Conservation (phyloP, 192 early-diverging fungal genomes). For the Umbelopsis ramanniana region DNA sequence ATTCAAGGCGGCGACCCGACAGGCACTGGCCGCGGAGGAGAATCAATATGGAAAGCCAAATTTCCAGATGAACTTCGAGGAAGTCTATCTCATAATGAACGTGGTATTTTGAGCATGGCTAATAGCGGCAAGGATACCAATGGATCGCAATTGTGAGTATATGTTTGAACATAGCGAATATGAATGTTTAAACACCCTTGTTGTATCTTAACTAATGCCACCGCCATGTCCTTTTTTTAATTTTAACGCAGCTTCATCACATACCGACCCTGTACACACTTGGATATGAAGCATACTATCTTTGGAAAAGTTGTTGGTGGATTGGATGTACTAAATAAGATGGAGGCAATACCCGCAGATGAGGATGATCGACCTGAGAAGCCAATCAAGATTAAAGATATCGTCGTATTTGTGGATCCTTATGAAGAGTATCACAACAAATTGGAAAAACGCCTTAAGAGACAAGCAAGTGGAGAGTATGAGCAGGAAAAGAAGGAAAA, state of each 20-base stretch:
- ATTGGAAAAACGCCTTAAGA: constrained; percentile 65
- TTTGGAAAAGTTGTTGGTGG: constrained; percentile 96
- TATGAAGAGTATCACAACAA: constrained; percentile 76
- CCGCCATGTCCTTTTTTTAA: background rate
- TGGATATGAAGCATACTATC: constrained; percentile 88
- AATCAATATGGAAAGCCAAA: constrained; percentile 67
- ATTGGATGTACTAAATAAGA: constrained; percentile 74
- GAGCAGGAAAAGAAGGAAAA: constrained; percentile 39
- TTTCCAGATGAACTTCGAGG: constrained; percentile 74
- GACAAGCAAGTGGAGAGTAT: constrained; percentile 48
- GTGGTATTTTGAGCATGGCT: constrained; percentile 94
- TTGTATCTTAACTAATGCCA: background rate
- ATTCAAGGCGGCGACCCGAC: constrained; percentile 98
- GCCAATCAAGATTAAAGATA: constrained; percentile 76
- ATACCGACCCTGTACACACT: constrained; percentile 64
- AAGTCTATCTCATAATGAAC: constrained; percentile 73
- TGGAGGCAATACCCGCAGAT: constrained; percentile 78
- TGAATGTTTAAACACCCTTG: background rate
- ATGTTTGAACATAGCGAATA: background rate
- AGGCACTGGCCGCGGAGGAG: constrained; percentile 88
- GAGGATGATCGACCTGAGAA: constrained; percentile 70
- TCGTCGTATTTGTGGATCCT: constrained; percentile 83
- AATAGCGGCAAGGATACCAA: constrained; percentile 95
- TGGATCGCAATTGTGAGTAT: constrained; percentile 72
- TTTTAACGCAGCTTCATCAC: constrained; percentile 62